A percentile compares a stretch with the other conserved stretches of the same genome.
These are phyloP conservation scores for Ajuga chamaepitys DNA, from an alignment of 257 asterid species.

Conservation along the genomic window DNA sequence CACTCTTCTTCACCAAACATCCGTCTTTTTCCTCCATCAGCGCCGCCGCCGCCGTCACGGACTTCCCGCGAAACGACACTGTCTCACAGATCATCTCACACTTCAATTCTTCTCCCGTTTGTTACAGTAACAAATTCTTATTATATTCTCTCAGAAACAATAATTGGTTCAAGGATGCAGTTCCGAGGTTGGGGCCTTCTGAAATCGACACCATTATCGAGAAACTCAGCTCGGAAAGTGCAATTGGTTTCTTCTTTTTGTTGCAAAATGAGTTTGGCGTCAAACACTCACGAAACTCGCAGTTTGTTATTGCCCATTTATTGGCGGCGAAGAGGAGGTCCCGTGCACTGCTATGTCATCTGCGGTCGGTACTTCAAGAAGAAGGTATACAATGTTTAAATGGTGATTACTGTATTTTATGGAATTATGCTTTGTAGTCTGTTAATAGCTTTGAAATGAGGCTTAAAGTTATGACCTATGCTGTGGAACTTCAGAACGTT, in stretches of 20 bases:
- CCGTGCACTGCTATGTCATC: conserved; percentile 46
- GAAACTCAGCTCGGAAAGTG: conserved; percentile 34
- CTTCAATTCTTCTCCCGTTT: conserved; percentile 21
- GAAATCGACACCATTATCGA: conserved; percentile 47
- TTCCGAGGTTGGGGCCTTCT: conserved; percentile 21
- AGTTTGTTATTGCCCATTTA: conserved; percentile 43
- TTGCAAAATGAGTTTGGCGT: conserved; percentile 47
- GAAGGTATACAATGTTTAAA: conserved; percentile 33
- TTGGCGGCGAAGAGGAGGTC: conserved; percentile 51
- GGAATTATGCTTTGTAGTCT: background rate
- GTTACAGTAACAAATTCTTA: conserved; percentile 15
- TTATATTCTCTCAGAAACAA: conserved; percentile 21
- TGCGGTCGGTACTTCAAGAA: conserved; percentile 38
- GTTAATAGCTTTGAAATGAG: background rate
- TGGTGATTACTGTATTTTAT: background rate
- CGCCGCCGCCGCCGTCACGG: conserved; percentile 21
- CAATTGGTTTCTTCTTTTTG: conserved; percentile 57
- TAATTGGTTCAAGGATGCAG: conserved; percentile 24
- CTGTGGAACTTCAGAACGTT: background rate
- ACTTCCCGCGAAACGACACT: conserved; percentile 23
- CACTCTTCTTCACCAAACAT: conserved; percentile 6
- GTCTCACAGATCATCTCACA: conserved; percentile 31
- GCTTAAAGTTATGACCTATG: background rate
- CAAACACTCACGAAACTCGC: conserved; percentile 33
- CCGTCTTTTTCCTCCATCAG: conserved; percentile 20